Evolutionary conservation across 2,329 filamentous ascomycete genomes (phyloP).

Genomic region (Didymella lethalis): DNA sequence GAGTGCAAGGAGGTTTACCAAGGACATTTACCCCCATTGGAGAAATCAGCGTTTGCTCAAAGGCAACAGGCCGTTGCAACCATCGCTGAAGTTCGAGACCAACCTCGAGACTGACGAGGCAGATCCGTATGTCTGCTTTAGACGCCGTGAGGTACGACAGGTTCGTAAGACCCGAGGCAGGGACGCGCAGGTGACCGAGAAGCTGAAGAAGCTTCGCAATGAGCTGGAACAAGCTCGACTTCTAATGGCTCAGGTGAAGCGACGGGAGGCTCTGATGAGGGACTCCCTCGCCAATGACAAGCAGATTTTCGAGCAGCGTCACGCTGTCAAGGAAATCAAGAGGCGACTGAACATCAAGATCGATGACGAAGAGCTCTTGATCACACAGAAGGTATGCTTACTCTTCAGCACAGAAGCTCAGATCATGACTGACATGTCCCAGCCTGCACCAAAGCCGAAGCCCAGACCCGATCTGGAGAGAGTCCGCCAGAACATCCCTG

Average conservation of each 20-base stretch:
- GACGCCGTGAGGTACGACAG: conserved; percentile 90
- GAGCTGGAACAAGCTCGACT: conserved; percentile 90
- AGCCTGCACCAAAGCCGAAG: conserved; percentile 56
- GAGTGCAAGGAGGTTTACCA: conserved; percentile 67
- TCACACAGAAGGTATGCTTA: conserved; percentile 84
- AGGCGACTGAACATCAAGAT: conserved; percentile 86
- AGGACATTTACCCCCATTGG: conserved; percentile 91
- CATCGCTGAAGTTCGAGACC: conserved; percentile 89
- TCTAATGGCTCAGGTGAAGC: conserved; percentile 77
- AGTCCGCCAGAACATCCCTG: conserved; percentile 73
- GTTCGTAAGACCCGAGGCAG: conserved; percentile 93
- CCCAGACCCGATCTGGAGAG: conserved; percentile 66
- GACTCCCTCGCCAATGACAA: conserved; percentile 79
- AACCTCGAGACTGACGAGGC: conserved; percentile 93
- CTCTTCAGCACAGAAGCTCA: conserved; percentile 2
- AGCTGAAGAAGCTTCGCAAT: conserved; percentile 86
- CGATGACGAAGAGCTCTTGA: conserved; percentile 83
- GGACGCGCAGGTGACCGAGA: conserved; percentile 93
- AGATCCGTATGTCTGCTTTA: conserved; percentile 98
- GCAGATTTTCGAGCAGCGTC: conserved; percentile 82
- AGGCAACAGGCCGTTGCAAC: conserved; percentile 76
- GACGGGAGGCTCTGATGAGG: conserved; percentile 80
- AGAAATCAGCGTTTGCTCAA: conserved; percentile 71
- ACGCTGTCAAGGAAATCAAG: conserved; percentile 86
- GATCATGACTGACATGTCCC: conserved; percentile 33